phyloP scores from a whole-genome alignment of 164 flowering plant genomes.

The Liriodendron chinense region DNA sequence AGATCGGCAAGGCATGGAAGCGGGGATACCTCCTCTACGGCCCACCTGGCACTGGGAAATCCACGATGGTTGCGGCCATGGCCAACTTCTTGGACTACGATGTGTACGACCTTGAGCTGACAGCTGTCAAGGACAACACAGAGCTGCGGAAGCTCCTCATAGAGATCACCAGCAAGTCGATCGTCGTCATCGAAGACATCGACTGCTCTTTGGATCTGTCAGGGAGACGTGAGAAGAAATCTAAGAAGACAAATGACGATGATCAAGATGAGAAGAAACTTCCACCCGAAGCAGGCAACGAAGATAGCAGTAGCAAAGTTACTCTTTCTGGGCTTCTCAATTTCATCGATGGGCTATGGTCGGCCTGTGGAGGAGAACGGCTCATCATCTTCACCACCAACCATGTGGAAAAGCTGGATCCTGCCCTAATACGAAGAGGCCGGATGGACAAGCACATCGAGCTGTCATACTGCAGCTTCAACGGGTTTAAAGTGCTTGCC shows the following conservation, averaged over 20 bases:
- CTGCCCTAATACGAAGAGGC: slow-evolving; percentile 53
- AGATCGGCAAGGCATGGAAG: slow-evolving; percentile 62
- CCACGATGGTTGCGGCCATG: slow-evolving; percentile 69
- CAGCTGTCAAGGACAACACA: slow-evolving; percentile 50
- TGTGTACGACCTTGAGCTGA: slow-evolving; percentile 63
- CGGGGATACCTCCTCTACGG: slow-evolving; percentile 63
- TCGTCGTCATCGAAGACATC: slow-evolving; percentile 69
- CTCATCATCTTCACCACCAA: slow-evolving; percentile 69
- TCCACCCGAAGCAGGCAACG: slow-evolving; percentile 12
- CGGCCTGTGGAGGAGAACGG: slow-evolving; percentile 61
- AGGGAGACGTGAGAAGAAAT: slow-evolving; percentile 41
- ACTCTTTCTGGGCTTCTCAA: slow-evolving; percentile 72
- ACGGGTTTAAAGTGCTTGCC: slow-evolving; percentile 51
- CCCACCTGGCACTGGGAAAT: slow-evolving; percentile 67
- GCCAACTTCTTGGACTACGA: slow-evolving; percentile 55
- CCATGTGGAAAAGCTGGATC: slow-evolving; percentile 52
- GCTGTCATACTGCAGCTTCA: slow-evolving; percentile 51
- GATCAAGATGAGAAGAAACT: slow-evolving; percentile 23
- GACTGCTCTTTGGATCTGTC: slow-evolving; percentile 71
- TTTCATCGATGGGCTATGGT: slow-evolving; percentile 73
- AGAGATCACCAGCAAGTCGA: slow-evolving; percentile 48
- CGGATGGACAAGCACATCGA: slow-evolving; percentile 73
- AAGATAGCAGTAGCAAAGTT: slow-evolving; percentile 38
- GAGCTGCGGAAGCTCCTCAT: slow-evolving; percentile 52
- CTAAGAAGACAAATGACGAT: slow-evolving; percentile 23